A percentile compares a stretch with the other conserved stretches of the same genome.
Conservation (phyloP, 257 asterid genomes). For the Verbena officinalis region DNA sequence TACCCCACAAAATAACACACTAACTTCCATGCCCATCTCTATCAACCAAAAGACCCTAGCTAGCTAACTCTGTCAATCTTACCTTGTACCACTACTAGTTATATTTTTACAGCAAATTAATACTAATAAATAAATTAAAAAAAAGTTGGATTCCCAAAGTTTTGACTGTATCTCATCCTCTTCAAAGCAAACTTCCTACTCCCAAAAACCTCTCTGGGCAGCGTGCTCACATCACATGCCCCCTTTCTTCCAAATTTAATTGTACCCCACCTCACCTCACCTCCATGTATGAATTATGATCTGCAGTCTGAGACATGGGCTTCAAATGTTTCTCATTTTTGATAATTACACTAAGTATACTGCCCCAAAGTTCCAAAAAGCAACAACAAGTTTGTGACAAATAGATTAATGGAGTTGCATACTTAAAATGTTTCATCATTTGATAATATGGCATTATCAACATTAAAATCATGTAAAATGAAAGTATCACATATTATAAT, state of each 20-base stretch:
- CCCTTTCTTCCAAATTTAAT: conserved; percentile 27
- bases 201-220: conserved; percentile 42
- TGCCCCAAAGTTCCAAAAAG: no score
- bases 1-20: conserved; percentile 32
- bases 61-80: conserved; percentile 25
- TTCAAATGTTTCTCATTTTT: neutral
- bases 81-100: conserved; percentile 15
- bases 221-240: conserved; percentile 66
- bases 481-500: no score
- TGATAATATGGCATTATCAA: no score
- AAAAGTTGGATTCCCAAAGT: conserved; percentile 46
- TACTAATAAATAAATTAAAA: neutral
- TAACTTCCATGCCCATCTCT: conserved; percentile 48
- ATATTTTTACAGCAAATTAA: conserved; percentile 2
- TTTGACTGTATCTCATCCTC: conserved; percentile 47
- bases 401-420: no score
- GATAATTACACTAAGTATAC: conserved; percentile 14
- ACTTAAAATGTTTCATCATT: no score
- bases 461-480: neutral
- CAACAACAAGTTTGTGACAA: conserved; percentile 34
- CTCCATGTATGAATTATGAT: neutral
- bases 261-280: conserved; percentile 26
- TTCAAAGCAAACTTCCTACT: conserved; percentile 29
- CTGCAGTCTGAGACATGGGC: conserved; percentile 1
- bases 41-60: conserved; percentile 37